phyloP scores from a whole-genome alignment of 345 rosid genomes.

The Brassica nigra region DNA sequence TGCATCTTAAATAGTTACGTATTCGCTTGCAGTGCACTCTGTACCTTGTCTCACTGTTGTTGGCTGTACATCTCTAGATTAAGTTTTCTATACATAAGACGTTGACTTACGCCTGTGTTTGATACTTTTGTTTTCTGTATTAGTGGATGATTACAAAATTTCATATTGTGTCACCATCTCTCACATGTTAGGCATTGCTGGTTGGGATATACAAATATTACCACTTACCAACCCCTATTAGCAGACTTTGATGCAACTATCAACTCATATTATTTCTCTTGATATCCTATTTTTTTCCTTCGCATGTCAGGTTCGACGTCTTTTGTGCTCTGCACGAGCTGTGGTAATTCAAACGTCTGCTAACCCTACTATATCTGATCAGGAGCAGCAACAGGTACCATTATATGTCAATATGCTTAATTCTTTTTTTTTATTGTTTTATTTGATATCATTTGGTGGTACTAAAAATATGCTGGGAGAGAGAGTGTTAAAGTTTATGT shows the following conservation, averaged over 20 bases:
- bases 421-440: not conserved
- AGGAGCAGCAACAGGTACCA: constrained; percentile 93
- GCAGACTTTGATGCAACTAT: not conserved
- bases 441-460: not conserved
- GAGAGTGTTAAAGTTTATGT: not conserved
- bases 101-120: not conserved
- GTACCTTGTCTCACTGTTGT: not conserved
- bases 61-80: constrained; percentile 12
- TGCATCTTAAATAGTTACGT: not conserved
- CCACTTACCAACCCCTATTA: not conserved
- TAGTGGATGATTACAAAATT: not conserved
- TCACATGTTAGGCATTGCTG: constrained; percentile 5
- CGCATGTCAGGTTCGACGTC: constrained; percentile 75
- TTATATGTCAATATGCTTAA: constrained; percentile 9
- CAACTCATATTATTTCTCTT: not conserved
- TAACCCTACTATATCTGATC: constrained; percentile 80
- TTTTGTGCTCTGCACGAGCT: constrained; percentile 83
- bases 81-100: not conserved
- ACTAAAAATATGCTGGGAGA: not conserved
- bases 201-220: not conserved
- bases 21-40: constrained; percentile 14
- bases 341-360: constrained; percentile 81
- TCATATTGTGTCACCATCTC: constrained; percentile 17
- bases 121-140: constrained; percentile 16
- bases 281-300: constrained; percentile 17